Conservation (phyloP, 2,329 filamentous ascomycete genomes). For the Aspergillus terreus region DNA sequence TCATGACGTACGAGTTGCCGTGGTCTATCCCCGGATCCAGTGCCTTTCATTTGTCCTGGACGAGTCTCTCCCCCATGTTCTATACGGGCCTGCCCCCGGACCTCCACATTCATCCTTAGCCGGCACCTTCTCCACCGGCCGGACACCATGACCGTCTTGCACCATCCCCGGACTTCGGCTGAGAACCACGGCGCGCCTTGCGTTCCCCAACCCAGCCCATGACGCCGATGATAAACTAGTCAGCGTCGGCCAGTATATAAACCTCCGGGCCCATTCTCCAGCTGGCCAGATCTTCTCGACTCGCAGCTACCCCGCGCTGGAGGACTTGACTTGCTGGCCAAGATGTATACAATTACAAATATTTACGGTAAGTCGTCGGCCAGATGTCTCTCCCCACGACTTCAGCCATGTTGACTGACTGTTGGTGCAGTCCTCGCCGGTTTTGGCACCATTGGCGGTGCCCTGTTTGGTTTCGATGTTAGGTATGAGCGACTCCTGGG, state of each 20-base stretch:
- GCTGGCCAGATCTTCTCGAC: not conserved
- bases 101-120: conserved; percentile 11
- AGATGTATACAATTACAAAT: conserved; percentile 19
- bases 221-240: not conserved
- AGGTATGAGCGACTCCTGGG: conserved; percentile 35
- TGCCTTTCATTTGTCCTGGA: conserved; percentile 11
- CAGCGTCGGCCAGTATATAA: conserved; percentile 4
- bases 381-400: too few species aligned
- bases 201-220: not conserved
- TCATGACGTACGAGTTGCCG: conserved; percentile 3
- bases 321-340: conserved; percentile 5
- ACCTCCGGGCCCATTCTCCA: not conserved
- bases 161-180: conserved; percentile 6
- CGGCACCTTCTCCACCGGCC: too few species aligned
- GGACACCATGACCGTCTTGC: conserved; percentile 7
- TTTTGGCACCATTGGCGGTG: conserved; percentile 55
- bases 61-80: conserved; percentile 2
- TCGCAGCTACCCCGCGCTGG: not conserved
- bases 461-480: conserved; percentile 58
- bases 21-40: conserved; percentile 1
- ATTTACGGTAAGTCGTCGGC: conserved; percentile 13
- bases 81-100: conserved; percentile 9
- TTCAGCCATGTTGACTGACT: not conserved
- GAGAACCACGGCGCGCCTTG: not conserved
- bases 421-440: conserved; percentile 44